Evolutionary conservation across 345 rosid genomes (phyloP), one percentile per base, ranked within the genome.

Genomic region (Citrus trifoliata): DNA sequence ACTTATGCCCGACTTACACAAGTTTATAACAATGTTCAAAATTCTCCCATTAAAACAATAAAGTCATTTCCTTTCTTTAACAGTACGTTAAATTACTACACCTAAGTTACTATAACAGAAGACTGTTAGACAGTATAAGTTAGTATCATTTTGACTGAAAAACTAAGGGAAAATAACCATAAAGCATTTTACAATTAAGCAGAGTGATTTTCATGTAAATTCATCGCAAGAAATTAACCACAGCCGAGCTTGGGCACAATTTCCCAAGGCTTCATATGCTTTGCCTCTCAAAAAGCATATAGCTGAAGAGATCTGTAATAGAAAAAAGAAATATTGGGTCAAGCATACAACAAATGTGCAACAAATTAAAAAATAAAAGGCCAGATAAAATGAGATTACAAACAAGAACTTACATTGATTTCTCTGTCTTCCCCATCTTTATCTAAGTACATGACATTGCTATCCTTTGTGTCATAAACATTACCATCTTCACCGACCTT

Each of bases 391-490:
- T 10, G 24, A 32, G 12, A 35, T 46, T 22, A 58, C 65, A 60
- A 42, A 55, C 25, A 67, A 69, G 53, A 40, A 66, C 90, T 86
- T 70, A 91, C 99, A 89, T 89, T 93, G 55, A 96, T 94, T 88
- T 96, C 99, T 64, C 95, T 89, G 83, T 94, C 98, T 80, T 93
- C 98, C 74, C 92, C 95, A 84, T 93, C 98, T 85, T 91, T 93
- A 78, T 93, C 97, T n/a, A 91, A 87, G 82, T 90, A 88, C 82
- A 94, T 83, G 27, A 82, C 78, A 82, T 75, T 93, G 76, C 77
- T 83, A 82, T 90, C 95, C 84, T 91, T 92, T 25, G 89, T 80
- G 67, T 90, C 98, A 72, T 85, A 89, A 18, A 90, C 93, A 84
- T 86, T 87, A 67, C 98, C 98, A 77, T 88, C 88, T 65, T 94